Conservation (phyloP, 164 flowering plant species). For the Liriodendron chinense region DNA sequence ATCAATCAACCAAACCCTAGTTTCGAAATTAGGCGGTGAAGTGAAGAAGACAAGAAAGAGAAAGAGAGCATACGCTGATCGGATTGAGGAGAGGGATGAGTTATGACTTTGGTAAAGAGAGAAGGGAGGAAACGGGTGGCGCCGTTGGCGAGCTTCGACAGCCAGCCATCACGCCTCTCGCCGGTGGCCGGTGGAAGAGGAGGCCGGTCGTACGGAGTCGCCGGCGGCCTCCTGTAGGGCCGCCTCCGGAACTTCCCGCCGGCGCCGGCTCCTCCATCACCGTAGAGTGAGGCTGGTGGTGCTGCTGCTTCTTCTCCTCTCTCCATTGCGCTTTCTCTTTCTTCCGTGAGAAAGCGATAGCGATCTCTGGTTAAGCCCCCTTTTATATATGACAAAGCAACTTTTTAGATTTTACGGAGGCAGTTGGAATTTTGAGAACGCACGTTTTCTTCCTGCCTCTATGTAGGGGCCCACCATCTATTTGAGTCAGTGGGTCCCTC, state of each 20-base stretch:
- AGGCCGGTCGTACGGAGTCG: slow-evolving; percentile 71
- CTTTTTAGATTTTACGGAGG: too few species aligned
- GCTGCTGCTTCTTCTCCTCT: slow-evolving; percentile 2
- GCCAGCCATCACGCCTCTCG: slow-evolving; percentile 38
- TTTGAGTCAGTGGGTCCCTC: too few species aligned
- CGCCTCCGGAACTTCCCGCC: slow-evolving; percentile 68
- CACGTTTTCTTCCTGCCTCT: too few species aligned
- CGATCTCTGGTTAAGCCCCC: not conserved
- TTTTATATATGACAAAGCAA: too few species aligned
- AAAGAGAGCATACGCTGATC: slow-evolving; percentile 26
- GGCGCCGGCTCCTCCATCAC: slow-evolving; percentile 33
- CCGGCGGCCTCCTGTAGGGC: slow-evolving; percentile 34
- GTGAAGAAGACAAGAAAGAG: not conserved
- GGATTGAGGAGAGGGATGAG: slow-evolving; percentile 11
- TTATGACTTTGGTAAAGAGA: slow-evolving; percentile 34
- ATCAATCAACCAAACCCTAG: slow-evolving; percentile 8
- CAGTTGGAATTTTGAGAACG: too few species aligned
- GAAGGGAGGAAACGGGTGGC: slow-evolving; percentile 64
- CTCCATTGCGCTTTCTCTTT: not conserved
- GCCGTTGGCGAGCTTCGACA: slow-evolving; percentile 61
- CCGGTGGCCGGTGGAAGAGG: slow-evolving; percentile 10
- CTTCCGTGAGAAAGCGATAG: not conserved
- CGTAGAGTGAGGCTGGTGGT: not conserved
- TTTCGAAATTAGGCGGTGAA: not conserved
- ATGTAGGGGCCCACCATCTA: too few species aligned